Conservation (phyloP, 169 alveolate species). For the Eimeria necatrix region DNA sequence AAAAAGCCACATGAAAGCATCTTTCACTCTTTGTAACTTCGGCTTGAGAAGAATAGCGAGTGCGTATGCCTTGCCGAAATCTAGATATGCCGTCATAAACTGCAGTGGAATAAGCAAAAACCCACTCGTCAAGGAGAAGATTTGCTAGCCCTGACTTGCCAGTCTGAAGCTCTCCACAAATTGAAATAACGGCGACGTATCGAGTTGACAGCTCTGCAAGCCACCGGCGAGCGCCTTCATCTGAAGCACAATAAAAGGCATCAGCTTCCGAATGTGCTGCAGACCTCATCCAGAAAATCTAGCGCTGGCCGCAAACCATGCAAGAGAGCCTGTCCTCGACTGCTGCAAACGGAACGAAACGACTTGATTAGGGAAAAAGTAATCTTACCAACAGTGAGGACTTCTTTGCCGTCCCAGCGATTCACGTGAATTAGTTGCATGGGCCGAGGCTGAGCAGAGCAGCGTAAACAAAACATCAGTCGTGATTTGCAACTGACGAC, state of each 20-base stretch:
- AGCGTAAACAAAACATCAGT: neutral
- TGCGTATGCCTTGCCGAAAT: too few species aligned
- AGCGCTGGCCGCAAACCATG: neutral
- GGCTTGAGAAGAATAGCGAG: too few species aligned
- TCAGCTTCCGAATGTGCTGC: neutral
- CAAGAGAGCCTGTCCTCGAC: neutral
- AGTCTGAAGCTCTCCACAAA: slow-evolving; percentile 77
- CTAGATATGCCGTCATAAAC: too few species aligned
- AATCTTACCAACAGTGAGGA: slow-evolving; percentile 76
- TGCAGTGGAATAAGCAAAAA: neutral
- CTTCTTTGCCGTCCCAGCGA: slow-evolving; percentile 82
- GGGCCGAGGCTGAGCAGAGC: slow-evolving; percentile 61
- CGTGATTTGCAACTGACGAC: too few species aligned
- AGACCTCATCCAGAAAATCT: neutral
- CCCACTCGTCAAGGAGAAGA: slow-evolving; percentile 76
- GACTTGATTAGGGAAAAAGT: neutral
- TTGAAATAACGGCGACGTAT: slow-evolving; percentile 72
- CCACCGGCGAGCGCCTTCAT: slow-evolving; percentile 77
- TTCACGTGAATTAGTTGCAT: slow-evolving; percentile 81
- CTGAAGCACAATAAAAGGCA: neutral
- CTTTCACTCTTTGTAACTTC: neutral
- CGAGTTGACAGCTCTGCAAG: slow-evolving; percentile 62
- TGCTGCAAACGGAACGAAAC: slow-evolving; percentile 3
- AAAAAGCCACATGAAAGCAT: neutral
- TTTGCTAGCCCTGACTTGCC: slow-evolving; percentile 79